phyloP scores from a whole-genome alignment of 2,329 filamentous ascomycete genomes.

The Epicoccum sorghinum region DNA sequence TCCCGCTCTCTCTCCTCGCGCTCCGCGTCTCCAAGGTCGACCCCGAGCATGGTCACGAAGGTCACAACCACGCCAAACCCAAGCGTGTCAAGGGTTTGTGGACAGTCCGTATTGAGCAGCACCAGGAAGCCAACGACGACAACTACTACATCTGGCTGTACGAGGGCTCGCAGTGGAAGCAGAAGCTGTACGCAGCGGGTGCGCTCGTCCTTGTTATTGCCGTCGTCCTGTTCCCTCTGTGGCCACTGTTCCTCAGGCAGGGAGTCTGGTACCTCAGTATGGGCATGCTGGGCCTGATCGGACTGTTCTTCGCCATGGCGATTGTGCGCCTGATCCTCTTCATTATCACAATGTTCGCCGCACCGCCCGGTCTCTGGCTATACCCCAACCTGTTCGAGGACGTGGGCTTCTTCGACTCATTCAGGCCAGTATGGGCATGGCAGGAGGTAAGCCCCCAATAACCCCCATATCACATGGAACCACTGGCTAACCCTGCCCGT shows the following conservation, averaged over 20 bases:
- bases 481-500: not conserved
- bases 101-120: slow-evolving; percentile 94
- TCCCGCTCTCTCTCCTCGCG: slow-evolving; percentile 92
- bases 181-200: slow-evolving; percentile 86
- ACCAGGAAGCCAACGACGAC: slow-evolving; percentile 85
- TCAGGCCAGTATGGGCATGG: slow-evolving; percentile 96
- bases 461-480: not conserved
- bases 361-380: slow-evolving; percentile 91
- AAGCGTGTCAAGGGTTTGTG: slow-evolving; percentile 96
- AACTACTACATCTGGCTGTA: slow-evolving; percentile 98
- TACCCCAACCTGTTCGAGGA: slow-evolving; percentile 99
- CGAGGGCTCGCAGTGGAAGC: slow-evolving; percentile 91
- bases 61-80: slow-evolving; percentile 59
- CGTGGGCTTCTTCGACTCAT: slow-evolving; percentile 97
- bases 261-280: slow-evolving; percentile 98
- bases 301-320: slow-evolving; percentile 95
- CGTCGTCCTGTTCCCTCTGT: slow-evolving; percentile 92
- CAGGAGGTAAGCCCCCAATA: slow-evolving; percentile 72
- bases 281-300: slow-evolving; percentile 87
- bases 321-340: slow-evolving; percentile 97
- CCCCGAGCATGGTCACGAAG: slow-evolving; percentile 70
- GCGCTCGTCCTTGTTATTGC: slow-evolving; percentile 84
- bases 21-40: slow-evolving; percentile 86
- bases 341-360: slow-evolving; percentile 84
- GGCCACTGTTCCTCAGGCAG: slow-evolving; percentile 87